Conservation (phyloP, 2,329 filamentous ascomycete genomes). For the Paradendryphiella salina region DNA sequence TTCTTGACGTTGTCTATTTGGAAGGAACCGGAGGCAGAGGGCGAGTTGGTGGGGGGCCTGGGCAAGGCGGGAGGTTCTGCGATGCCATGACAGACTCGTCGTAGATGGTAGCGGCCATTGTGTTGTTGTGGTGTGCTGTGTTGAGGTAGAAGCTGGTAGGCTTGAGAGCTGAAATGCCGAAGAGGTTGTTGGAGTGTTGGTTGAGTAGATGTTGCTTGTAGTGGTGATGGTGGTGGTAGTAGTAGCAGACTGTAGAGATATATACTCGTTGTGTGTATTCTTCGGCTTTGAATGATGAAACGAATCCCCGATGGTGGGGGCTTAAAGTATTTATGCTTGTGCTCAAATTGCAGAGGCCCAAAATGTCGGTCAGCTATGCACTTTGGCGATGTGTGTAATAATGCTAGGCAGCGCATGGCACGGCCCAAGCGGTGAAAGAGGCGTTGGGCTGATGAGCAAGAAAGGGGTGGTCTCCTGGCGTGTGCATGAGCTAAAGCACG, state of each 20-base stretch:
- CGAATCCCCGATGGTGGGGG: conserved; percentile 36
- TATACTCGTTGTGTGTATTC: conserved; percentile 27
- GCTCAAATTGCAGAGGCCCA: conserved; percentile 42
- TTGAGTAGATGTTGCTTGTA: conserved; percentile 1
- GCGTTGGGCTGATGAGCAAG: conserved; percentile 45
- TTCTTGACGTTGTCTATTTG: conserved; percentile 39
- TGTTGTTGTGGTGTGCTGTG: conserved; percentile 13
- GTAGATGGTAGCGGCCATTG: conserved; percentile 44
- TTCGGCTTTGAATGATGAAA: conserved; percentile 42
- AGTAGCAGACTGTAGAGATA: conserved; percentile 16
- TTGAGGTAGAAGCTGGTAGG: neutral
- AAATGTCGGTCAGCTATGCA: conserved; percentile 49
- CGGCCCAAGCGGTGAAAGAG: conserved; percentile 48
- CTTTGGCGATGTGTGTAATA: conserved; percentile 48
- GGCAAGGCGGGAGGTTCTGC: conserved; percentile 53
- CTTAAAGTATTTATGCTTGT: conserved; percentile 47
- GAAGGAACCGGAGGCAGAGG: conserved; percentile 53
- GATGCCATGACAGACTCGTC: conserved; percentile 46
- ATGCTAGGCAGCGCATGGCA: conserved; percentile 42
- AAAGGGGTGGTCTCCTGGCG: conserved; percentile 47
- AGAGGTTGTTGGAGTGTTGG: conserved; percentile 8
- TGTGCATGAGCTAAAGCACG: conserved; percentile 44
- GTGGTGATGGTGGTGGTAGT: conserved; percentile 10
- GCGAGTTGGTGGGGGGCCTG: conserved; percentile 53
- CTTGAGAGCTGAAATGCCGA: conserved; percentile 12